Evolutionary conservation across 1,284 basidiomycete genomes (phyloP), one percentile per base, ranked within the genome.

Genomic region (Malassezia dermatis): DNA sequence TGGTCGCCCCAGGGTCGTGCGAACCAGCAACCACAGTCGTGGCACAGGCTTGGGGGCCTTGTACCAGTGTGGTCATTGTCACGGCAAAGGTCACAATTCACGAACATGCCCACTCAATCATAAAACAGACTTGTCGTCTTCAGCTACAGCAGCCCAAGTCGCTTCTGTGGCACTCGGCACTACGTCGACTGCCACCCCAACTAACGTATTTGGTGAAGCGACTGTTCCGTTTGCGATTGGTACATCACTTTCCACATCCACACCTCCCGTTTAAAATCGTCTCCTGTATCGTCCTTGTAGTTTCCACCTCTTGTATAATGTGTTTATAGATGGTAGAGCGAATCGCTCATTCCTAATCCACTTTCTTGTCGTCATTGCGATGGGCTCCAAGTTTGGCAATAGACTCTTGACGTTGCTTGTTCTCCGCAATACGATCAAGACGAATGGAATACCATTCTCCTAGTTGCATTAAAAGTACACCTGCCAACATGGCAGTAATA

Each of bases 391-490:
- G 51, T 28, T 57, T 51, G 17, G 55, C 55, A 27, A 52, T 48
- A 21, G 19, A 24, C 26, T 57, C 45, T 21, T 30, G 44, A 27
- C 55, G 55, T 11, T 27, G 24, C 40, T 51, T 42, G 26, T 50
- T 46, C 44, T 57, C 55, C 15, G 32, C n/a, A 31, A 32, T 34
- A 8, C 49, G 48, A 30, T 57, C 49, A 41, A 51, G 31, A n/a
- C 48, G 48, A 30, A 44, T 42, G 13, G 48, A 40, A 41, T 64
- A 74, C 65, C 64, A 70, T 43, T 71, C 65, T 10, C 56, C 51
- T 40, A 59, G 47, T 59, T 73, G 71, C 34, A 74, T 56, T 1
- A 71, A 50, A 15, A 71, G 50, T 5, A 74, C 69, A 41, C 70
- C 71, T 1, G 52, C 35, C 15, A 74, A 56, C 17, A 70, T 58